A percentile compares a stretch with the other conserved stretches of the same genome.
phyloP scores from a whole-genome alignment of 2,329 filamentous ascomycete species.

The Ceratocystis colombiana region DNA sequence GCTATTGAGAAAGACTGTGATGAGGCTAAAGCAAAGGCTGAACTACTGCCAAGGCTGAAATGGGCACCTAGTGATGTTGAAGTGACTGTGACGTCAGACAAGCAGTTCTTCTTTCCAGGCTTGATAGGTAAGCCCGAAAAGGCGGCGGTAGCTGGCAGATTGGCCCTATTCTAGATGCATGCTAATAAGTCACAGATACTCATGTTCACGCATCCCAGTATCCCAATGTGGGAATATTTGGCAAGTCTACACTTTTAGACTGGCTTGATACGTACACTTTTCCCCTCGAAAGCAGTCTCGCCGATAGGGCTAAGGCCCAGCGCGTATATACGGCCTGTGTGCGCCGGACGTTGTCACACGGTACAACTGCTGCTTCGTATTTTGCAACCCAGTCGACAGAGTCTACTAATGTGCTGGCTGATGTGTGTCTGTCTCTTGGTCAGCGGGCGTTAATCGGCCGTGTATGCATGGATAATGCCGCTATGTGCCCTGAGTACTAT shows the following conservation, averaged over 20 bases:
- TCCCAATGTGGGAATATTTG: constrained; percentile 87
- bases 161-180: neutral
- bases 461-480: constrained; percentile 78
- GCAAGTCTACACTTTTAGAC: constrained; percentile 80
- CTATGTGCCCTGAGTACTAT: constrained; percentile 65
- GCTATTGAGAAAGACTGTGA: constrained; percentile 37
- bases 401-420: constrained; percentile 82
- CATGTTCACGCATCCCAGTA: constrained; percentile 95
- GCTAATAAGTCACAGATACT: constrained; percentile 54
- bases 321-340: constrained; percentile 70
- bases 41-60: constrained; percentile 36
- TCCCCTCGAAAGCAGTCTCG: constrained; percentile 72
- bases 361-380: constrained; percentile 91
- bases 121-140: constrained; percentile 53
- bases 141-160: neutral
- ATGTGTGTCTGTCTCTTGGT: constrained; percentile 66
- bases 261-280: constrained; percentile 96
- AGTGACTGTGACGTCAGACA: constrained; percentile 34
- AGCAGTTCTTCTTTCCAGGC: constrained; percentile 73
- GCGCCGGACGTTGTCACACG: constrained; percentile 69
- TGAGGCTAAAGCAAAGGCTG: constrained; percentile 31
- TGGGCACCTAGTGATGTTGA: constrained; percentile 38
- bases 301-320: constrained; percentile 50
- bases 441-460: constrained; percentile 86
- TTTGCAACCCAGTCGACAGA: constrained; percentile 81